These are phyloP conservation scores for Coelastrella sp. DNA, from an alignment of 139 green algal species.

Conservation along the genomic window DNA sequence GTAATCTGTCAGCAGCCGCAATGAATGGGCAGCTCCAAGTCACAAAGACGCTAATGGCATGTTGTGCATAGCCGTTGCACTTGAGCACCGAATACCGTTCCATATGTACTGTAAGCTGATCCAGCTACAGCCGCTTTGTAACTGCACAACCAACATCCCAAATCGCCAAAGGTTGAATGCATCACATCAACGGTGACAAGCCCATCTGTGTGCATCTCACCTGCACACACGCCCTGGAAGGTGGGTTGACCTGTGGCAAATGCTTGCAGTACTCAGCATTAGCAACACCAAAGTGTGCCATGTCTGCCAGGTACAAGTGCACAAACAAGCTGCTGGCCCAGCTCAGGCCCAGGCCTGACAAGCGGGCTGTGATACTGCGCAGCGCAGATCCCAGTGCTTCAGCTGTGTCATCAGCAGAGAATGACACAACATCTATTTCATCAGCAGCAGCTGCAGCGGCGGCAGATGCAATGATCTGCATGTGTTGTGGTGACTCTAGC, in stretches of 20 bases:
- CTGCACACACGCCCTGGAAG: conserved; percentile 90
- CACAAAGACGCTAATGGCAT: background rate
- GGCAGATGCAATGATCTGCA: background rate
- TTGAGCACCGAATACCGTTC: too few species aligned
- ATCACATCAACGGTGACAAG: too few species aligned
- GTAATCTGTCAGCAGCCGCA: background rate
- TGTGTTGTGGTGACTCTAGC: background rate
- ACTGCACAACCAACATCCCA: too few species aligned
- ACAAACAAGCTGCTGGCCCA: conserved; percentile 83
- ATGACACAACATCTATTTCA: background rate
- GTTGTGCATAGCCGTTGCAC: too few species aligned
- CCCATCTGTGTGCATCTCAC: background rate
- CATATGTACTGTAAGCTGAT: too few species aligned
- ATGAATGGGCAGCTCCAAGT: background rate
- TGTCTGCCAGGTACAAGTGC: conserved; percentile 90
- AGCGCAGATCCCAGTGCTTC: conserved; percentile 18
- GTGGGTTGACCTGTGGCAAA: conserved; percentile 80
- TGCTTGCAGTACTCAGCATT: conserved; percentile 89
- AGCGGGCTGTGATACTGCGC: background rate
- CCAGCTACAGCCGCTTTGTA: too few species aligned
- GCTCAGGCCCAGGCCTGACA: conserved; percentile 54
- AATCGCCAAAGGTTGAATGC: too few species aligned
- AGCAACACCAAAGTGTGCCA: conserved; percentile 88
- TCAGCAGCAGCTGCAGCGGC: conserved; percentile 23
- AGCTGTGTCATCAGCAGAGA: conserved; percentile 6